These are phyloP conservation scores for Teunomyces aglyptinius DNA, from an alignment of 805 yeast genomes.

Conservation along the genomic window DNA sequence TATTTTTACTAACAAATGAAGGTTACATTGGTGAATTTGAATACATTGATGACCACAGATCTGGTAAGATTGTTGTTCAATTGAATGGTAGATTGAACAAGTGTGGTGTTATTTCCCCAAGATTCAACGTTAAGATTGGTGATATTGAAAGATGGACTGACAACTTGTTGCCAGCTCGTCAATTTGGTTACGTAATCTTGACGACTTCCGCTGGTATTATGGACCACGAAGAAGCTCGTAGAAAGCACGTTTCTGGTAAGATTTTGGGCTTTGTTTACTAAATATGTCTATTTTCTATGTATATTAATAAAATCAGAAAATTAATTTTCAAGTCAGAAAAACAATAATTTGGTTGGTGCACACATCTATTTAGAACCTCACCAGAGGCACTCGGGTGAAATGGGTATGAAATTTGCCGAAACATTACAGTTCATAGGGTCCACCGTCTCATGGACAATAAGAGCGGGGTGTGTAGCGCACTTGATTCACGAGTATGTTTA, in stretches of 20 bases:
- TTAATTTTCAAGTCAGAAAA: background rate
- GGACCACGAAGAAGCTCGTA: constrained; percentile 30
- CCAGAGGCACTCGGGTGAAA: background rate
- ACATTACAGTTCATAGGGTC: constrained; percentile 27
- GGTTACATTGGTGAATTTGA: constrained; percentile 95
- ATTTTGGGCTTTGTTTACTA: constrained; percentile 27
- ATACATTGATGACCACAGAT: constrained; percentile 98
- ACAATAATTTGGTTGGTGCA: background rate
- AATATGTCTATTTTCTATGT: background rate
- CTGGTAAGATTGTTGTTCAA: constrained; percentile 95
- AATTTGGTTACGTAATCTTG: constrained; percentile 25
- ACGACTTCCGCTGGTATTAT: constrained; percentile 28
- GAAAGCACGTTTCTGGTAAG: constrained; percentile 29
- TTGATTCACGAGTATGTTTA: constrained; percentile 62
- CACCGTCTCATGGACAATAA: constrained; percentile 48
- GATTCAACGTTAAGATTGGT: constrained; percentile 25
- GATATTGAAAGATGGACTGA: constrained; percentile 27
- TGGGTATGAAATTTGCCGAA: constrained; percentile 6
- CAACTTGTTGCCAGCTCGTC: constrained; percentile 30
- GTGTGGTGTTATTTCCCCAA: constrained; percentile 27
- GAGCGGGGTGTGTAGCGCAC: constrained; percentile 67
- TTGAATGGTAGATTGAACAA: constrained; percentile 78
- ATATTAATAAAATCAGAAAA: background rate
- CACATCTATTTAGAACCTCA: background rate
- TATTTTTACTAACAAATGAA: constrained; percentile 19